Percentiles rank a stretch among this genome's conserved stretches.
phyloP scores from a whole-genome alignment of 2,329 filamentous ascomycete genomes.

The Phialemonium atrogriseum region DNA sequence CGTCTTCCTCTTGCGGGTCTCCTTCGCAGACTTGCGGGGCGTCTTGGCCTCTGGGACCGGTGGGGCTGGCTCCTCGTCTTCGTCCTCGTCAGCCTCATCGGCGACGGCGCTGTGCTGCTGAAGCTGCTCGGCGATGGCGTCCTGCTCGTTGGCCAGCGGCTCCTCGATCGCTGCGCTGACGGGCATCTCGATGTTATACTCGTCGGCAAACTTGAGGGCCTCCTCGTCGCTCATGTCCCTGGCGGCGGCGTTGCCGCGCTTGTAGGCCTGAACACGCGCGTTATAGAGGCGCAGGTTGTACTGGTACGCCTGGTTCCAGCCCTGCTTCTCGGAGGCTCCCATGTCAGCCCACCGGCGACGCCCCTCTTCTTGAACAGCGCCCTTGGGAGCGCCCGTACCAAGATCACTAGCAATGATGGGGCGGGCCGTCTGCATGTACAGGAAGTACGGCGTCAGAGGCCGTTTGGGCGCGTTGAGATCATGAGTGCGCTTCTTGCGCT shows the following conservation, averaged over 20 bases:
- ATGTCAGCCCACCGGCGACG: constrained; percentile 80
- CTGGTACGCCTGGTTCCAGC: constrained; percentile 60
- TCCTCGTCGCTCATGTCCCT: constrained; percentile 55
- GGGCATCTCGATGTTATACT: constrained; percentile 45
- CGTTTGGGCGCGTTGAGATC: constrained; percentile 95
- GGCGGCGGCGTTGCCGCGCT: constrained; percentile 47
- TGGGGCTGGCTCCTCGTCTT: constrained; percentile 28
- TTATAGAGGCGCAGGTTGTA: constrained; percentile 61
- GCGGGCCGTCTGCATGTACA: constrained; percentile 86
- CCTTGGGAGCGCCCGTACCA: constrained; percentile 67
- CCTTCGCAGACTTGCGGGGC: constrained; percentile 46
- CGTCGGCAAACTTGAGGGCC: constrained; percentile 52
- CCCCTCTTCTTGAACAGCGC: constrained; percentile 80
- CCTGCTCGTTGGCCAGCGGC: constrained; percentile 38
- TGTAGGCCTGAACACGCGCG: constrained; percentile 57
- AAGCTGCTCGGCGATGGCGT: constrained; percentile 52
- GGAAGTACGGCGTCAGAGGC: constrained; percentile 87
- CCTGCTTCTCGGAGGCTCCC: constrained; percentile 61
- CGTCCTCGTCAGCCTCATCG: constrained; percentile 29
- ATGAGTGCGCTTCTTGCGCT: constrained; percentile 77
- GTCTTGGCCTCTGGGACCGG: constrained; percentile 47
- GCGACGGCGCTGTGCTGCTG: constrained; percentile 31
- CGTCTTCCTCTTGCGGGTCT: constrained; percentile 49
- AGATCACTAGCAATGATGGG: constrained; percentile 74
- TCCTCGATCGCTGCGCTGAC: constrained; percentile 36